Conservation (phyloP, 768 basidiomycete genomes). For the Phylloporus scabripes region DNA sequence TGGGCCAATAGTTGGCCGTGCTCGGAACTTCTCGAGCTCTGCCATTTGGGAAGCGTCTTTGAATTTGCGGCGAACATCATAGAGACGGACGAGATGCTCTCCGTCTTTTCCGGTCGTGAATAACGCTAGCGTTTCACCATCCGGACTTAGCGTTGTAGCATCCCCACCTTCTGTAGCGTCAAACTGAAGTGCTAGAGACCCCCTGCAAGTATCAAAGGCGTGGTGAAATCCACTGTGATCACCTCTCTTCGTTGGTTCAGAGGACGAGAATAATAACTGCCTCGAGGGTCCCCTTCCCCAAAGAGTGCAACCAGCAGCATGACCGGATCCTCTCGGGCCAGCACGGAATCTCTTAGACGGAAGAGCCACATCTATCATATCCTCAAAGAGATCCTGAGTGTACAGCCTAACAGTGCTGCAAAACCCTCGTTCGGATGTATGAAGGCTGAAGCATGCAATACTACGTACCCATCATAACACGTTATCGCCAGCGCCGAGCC, state of each 20-base stretch:
- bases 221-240: slow-evolving; percentile 41
- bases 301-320: slow-evolving; percentile 40
- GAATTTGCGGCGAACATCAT: slow-evolving; percentile 40
- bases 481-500: slow-evolving; percentile 35
- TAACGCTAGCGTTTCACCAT: slow-evolving; percentile 36
- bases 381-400: slow-evolving; percentile 22
- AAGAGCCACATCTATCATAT: slow-evolving; percentile 9
- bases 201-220: slow-evolving; percentile 40
- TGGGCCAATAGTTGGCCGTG: background rate
- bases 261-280: slow-evolving; percentile 48
- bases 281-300: slow-evolving; percentile 47
- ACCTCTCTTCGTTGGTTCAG: slow-evolving; percentile 36
- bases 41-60: slow-evolving; percentile 26
- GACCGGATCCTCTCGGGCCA: slow-evolving; percentile 16
- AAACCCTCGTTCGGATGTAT: background rate
- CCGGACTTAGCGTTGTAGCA: slow-evolving; percentile 39
- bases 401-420: slow-evolving; percentile 21
- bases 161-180: slow-evolving; percentile 51
- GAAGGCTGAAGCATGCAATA: background rate
- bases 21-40: slow-evolving; percentile 33
- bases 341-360: slow-evolving; percentile 13
- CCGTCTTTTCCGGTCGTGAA: slow-evolving; percentile 24
- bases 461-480: slow-evolving; percentile 26
- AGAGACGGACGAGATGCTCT: slow-evolving; percentile 42
- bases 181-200: slow-evolving; percentile 30